phyloP scores from a whole-genome alignment of 331 rosid species.

The Saraca asoca region DNA sequence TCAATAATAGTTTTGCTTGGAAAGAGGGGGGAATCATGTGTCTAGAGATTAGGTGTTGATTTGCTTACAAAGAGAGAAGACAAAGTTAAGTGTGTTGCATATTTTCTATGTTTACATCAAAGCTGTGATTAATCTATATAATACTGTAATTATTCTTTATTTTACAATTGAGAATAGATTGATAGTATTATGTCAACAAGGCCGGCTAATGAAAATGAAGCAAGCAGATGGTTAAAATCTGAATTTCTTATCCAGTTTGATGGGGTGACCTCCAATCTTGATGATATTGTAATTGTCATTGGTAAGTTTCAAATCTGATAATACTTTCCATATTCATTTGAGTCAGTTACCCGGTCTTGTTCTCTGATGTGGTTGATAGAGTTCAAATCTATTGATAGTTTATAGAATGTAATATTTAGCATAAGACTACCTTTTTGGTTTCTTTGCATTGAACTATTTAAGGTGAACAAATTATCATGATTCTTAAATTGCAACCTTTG shows the following conservation, averaged over 20 bases:
- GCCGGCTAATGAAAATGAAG: conserved; percentile 78
- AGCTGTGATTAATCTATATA: not conserved
- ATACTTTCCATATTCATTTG: conserved; percentile 16
- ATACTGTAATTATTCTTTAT: conserved; percentile 8
- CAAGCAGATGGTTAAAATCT: conserved; percentile 93
- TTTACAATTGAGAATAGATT: conserved; percentile 55
- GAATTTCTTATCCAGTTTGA: conserved; percentile 97
- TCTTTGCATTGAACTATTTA: not conserved
- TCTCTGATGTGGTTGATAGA: conserved; percentile 12
- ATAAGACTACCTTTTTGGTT: not conserved
- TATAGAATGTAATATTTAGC: conserved; percentile 5
- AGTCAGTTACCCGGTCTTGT: not conserved
- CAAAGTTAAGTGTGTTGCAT: not conserved
- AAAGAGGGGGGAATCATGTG: not conserved
- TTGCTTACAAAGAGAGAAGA: not conserved
- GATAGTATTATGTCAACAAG: conserved; percentile 97
- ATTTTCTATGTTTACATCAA: not conserved
- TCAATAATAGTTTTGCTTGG: too few relatives aligned
- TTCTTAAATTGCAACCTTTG: not conserved
- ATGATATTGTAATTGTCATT: conserved; percentile 86
- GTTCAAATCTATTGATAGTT: conserved; percentile 24
- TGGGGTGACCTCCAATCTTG: conserved; percentile 88
- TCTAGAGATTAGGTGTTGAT: conserved; percentile 7
- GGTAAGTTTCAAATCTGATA: conserved; percentile 56
- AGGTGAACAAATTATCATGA: not conserved